Base-by-base conservation (phyloP, 805 yeast species). In the Candida xiaguanensis region DNA sequence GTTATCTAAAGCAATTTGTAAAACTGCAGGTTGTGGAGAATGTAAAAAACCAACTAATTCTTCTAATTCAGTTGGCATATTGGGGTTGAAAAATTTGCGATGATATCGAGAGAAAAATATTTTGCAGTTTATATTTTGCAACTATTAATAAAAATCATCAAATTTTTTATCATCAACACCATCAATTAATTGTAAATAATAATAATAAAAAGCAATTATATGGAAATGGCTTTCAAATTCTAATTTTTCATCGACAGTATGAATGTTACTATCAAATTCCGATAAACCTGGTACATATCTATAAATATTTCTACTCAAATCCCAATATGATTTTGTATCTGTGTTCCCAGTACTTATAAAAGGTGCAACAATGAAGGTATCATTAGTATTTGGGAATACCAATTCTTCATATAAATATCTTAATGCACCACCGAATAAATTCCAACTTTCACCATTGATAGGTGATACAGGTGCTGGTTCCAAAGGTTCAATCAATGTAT, bases 1-100 rank as follows among this genome's bases (percentile, higher is more conserved):
- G 56, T 88, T 81, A 51, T 85, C 93, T 34, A 90, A 67, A 0
- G 97, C 97, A 41, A 89, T 82, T 50, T 82, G 87, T 43, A 83
- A 78, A 23, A 88, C 85, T 8, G 83, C 82, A 2, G 85, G 81
- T 54, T 84, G 87, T 1, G 85, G 82, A 6, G 91, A 78, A 58
- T 86, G 96, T 44, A 90, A 69, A 55, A 90, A 89, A 34, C 73
- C 78, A 16, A 88, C 95, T 31, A 90, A 67, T 42, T 70, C 75
- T 57, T 70, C 75, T 34, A 70, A 49, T 47, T 70, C 71, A 4
- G 66, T 58, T 25, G 75, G 73, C 75, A 70, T 70, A 5, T 12
- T 34, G 4, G 17, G 24, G 7, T 7, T 25, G 15, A 25, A 34
- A 25, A 17, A 26, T 17, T 34, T 23, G 31, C 37, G 37, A 34